Evolutionary conservation across 495 filamentous ascomycete genomes (phyloP), one percentile per base, ranked within the genome.

Genomic region (Hypoxylon intermedium): DNA sequence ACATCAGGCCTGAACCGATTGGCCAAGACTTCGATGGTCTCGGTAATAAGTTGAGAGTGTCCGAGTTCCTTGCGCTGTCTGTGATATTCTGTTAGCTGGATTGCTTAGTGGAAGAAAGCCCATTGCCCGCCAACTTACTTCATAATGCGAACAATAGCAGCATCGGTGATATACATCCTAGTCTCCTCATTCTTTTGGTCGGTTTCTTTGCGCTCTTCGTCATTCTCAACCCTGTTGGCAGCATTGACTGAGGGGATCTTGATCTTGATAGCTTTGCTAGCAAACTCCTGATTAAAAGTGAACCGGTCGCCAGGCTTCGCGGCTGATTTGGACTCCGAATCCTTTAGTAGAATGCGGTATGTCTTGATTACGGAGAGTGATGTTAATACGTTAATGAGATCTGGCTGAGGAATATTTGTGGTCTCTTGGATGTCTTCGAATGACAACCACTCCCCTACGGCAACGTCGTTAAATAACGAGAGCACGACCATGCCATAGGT

Each of bases 401-500:
- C 94, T 20, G 79, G 68, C 11, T 80, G 63, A 0, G 92, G 88
- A n/a, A 99, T 97, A 33, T 86, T 89, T 0, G 94, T 98, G 46
- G 79, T 81, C 0, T 83, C 83, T 70, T 93, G 87, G 51, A 99
- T 91, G 40, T 96, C 93, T 61, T 94, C 89, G 45, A 88, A 94
- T 0, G 85, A 89, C 9, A 96, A 71, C 26, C 77, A 85, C 56
- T 87, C 80, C 33, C 81, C 85, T 0, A 84, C 74, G 3, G 78
- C 76, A 0, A 95, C 53, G 38, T 93, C 85, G 64, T 98, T 97
- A 81, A 98, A 99, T 0, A 96, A 84, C 43, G 94, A 62, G 21
- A 99, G 75, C 13, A 99, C 87, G 26, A 97, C 70, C 89, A 98
- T 94, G 52, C 86, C 91, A 67, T 94, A 96, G 0, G 94, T 99